Evolutionary conservation across 164 flowering plant species (phyloP).

Genomic region (Annona squamosa): DNA sequence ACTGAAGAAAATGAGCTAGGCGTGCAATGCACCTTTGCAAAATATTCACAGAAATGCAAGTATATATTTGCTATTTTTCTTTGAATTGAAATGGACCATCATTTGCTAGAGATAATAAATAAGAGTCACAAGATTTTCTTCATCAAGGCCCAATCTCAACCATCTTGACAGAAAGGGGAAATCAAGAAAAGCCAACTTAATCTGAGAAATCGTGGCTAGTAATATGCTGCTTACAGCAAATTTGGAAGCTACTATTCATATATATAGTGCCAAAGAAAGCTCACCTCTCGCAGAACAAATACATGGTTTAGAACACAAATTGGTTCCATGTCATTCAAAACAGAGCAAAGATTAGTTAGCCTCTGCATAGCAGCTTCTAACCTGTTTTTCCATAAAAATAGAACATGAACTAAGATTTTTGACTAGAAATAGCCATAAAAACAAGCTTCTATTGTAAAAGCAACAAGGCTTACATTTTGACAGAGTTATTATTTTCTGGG

Average conservation of each 20-base stretch:
- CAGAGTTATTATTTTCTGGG: slow-evolving; percentile 75
- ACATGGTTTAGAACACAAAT: slow-evolving; percentile 97
- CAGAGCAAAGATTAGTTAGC: slow-evolving; percentile 87
- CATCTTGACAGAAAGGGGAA: neutral
- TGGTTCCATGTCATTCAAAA: slow-evolving; percentile 98
- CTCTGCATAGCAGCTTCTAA: slow-evolving; percentile 99
- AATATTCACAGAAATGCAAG: no score
- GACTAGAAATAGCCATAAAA: neutral
- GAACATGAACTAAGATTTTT: slow-evolving; percentile 1
- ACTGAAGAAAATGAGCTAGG: no score
- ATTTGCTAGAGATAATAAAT: no score
- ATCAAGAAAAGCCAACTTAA: neutral
- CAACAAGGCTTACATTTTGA: slow-evolving; percentile 65
- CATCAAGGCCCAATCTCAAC: neutral
- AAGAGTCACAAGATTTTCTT: no score
- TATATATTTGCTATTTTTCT: no score
- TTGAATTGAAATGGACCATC: no score
- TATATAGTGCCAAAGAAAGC: neutral
- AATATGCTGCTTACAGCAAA: neutral
- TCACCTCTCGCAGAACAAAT: slow-evolving; percentile 95
- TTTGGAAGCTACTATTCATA: neutral
- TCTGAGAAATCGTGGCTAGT: neutral
- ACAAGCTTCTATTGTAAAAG: slow-evolving; percentile 3
- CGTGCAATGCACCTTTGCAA: no score
- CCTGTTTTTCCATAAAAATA: slow-evolving; percentile 40